Conservation (phyloP, 2,329 filamentous ascomycete species). For the Fusarium palustre region DNA sequence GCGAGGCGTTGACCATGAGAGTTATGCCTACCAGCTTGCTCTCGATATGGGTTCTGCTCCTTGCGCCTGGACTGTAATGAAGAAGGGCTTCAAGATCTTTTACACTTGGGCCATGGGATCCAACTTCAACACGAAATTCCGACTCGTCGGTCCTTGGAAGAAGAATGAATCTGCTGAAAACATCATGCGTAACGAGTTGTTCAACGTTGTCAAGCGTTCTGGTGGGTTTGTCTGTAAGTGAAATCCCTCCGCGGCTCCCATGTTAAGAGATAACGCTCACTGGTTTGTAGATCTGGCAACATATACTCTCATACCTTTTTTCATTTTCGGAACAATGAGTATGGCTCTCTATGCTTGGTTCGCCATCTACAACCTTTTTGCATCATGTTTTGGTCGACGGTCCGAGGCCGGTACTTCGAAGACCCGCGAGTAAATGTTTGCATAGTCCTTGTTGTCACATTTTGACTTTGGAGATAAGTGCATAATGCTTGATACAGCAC, state of each 20-base stretch:
- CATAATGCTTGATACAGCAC: not conserved
- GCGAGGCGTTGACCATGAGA: constrained; percentile 62
- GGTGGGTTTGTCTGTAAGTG: constrained; percentile 55
- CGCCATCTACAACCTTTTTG: constrained; percentile 21
- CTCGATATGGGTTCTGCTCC: constrained; percentile 60
- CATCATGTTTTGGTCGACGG: constrained; percentile 1
- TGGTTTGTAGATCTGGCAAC: constrained; percentile 49
- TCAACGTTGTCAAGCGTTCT: constrained; percentile 51
- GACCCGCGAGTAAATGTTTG: not conserved
- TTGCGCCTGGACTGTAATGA: constrained; percentile 50
- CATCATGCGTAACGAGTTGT: constrained; percentile 59
- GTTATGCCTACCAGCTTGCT: constrained; percentile 63
- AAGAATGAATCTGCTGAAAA: constrained; percentile 51
- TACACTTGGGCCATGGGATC: constrained; percentile 61
- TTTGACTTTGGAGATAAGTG: not conserved
- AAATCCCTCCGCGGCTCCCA: rapidly evolving
- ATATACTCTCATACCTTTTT: constrained; percentile 53
- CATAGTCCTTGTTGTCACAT: not conserved
- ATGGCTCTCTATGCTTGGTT: constrained; percentile 44
- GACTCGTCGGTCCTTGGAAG: constrained; percentile 59
- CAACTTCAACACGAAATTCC: constrained; percentile 63
- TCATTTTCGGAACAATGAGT: constrained; percentile 53
- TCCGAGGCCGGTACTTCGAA: not conserved
- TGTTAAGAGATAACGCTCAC: constrained; percentile 21
- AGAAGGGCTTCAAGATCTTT: constrained; percentile 53